phyloP scores from a whole-genome alignment of 768 basidiomycete genomes.

The Boletus pseudo-olivaceus region DNA sequence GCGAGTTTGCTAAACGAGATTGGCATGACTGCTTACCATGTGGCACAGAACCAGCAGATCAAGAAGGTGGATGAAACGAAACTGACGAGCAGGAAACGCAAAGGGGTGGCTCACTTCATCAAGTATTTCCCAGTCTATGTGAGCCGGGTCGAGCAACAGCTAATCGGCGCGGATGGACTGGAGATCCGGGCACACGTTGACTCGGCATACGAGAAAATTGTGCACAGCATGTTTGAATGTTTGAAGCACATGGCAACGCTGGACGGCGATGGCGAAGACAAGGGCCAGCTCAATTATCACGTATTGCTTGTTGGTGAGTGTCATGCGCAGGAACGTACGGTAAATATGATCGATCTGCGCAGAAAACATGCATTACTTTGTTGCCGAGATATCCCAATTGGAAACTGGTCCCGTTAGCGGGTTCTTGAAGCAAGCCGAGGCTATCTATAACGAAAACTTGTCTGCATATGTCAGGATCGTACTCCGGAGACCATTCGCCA shows the following conservation, averaged over 20 bases:
- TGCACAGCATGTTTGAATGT: slow-evolving; percentile 87
- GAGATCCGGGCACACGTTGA: slow-evolving; percentile 79
- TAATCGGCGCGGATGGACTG: slow-evolving; percentile 70
- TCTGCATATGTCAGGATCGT: slow-evolving; percentile 83
- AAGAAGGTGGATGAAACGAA: slow-evolving; percentile 88
- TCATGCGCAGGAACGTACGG: neutral
- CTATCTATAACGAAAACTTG: slow-evolving; percentile 87
- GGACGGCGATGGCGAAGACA: slow-evolving; percentile 91
- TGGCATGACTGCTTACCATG: neutral
- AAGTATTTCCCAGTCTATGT: slow-evolving; percentile 91
- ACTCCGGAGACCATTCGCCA: slow-evolving; percentile 80
- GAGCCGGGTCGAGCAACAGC: slow-evolving; percentile 76
- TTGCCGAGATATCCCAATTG: slow-evolving; percentile 73
- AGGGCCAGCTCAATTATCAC: slow-evolving; percentile 95
- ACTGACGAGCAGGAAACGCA: slow-evolving; percentile 86
- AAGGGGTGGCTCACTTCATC: slow-evolving; percentile 88
- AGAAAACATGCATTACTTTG: slow-evolving; percentile 98
- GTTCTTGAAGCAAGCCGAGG: slow-evolving; percentile 72
- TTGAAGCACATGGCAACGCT: slow-evolving; percentile 95
- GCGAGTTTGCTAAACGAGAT: slow-evolving; percentile 16
- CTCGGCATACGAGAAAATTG: slow-evolving; percentile 81
- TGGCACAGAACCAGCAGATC: slow-evolving; percentile 74
- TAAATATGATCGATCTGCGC: slow-evolving; percentile 5
- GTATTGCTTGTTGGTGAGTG: slow-evolving; percentile 87
- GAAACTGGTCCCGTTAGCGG: slow-evolving; percentile 57